Conservation (phyloP, 768 basidiomycete species). For the Lenzites betulinus region DNA sequence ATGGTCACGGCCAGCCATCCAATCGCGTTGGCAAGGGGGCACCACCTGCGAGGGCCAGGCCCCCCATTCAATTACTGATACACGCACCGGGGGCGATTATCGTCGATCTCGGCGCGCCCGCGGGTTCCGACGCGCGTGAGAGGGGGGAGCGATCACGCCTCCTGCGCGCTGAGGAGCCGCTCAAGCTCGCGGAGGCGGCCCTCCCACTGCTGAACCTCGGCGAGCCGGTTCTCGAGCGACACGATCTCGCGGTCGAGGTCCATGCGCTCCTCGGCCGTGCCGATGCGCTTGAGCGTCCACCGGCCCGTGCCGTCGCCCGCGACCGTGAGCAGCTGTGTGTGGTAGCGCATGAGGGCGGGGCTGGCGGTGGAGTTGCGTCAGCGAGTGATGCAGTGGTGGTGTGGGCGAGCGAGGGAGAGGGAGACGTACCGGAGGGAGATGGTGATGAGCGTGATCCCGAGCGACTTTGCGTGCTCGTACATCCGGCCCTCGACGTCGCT, state of each 20-base stretch:
- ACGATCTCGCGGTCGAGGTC: conserved; percentile 76
- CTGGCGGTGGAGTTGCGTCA: conserved; percentile 40
- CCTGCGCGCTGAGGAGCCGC: conserved; percentile 50
- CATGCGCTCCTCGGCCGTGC: conserved; percentile 73
- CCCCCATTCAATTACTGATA: no score
- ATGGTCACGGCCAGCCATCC: no score
- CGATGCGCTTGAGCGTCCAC: conserved; percentile 73
- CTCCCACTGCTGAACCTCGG: conserved; percentile 78
- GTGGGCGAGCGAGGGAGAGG: background rate
- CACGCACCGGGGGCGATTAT: no score
- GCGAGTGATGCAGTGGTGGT: background rate
- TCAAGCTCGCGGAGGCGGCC: conserved; percentile 64
- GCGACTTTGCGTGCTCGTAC: conserved; percentile 89
- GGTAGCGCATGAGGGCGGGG: conserved; percentile 86
- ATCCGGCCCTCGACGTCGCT: conserved; percentile 95
- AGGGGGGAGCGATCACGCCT: conserved; percentile 26
- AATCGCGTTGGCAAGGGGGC: no score
- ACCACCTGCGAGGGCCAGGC: no score
- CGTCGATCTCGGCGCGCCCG: no score
- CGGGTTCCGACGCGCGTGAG: no score
- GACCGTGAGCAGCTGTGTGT: conserved; percentile 82
- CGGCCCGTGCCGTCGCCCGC: conserved; percentile 67
- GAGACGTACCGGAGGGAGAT: conserved; percentile 75
- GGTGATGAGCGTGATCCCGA: conserved; percentile 91
- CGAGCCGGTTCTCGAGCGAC: conserved; percentile 62